Evolutionary conservation across 768 basidiomycete genomes (phyloP).

Genomic region (Collybiopsis confluens): DNA sequence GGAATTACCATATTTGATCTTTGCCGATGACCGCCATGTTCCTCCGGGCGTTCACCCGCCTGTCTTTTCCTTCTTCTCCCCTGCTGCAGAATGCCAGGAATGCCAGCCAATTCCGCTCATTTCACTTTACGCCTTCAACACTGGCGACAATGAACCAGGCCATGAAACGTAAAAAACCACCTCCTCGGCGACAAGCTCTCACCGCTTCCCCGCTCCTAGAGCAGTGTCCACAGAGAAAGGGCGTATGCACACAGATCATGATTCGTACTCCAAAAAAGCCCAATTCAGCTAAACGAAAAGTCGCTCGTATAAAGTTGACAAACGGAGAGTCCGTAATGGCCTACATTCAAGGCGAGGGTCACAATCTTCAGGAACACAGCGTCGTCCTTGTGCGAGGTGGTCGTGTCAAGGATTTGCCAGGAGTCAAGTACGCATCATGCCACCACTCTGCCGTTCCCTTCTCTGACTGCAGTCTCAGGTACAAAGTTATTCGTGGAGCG

Average conservation of each 20-base stretch:
- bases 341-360: constrained; percentile 96
- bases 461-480: constrained; percentile 43
- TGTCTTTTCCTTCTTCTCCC: neutral
- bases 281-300: constrained; percentile 97
- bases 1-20: neutral
- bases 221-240: constrained; percentile 81
- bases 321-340: constrained; percentile 88
- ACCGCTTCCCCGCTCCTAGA: constrained; percentile 80
- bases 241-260: constrained; percentile 79
- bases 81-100: neutral
- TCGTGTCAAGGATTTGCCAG: constrained; percentile 94
- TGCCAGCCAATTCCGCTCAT: constrained; percentile 37
- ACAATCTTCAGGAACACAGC: constrained; percentile 96
- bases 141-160: constrained; percentile 82
- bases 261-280: constrained; percentile 93
- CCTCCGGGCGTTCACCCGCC: neutral
- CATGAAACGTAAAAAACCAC: constrained; percentile 68
- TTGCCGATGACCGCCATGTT: constrained; percentile 4
- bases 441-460: neutral
- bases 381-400: constrained; percentile 95
- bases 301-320: constrained; percentile 87
- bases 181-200: constrained; percentile 38
- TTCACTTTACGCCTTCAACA: constrained; percentile 59
- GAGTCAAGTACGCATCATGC: constrained; percentile 72
- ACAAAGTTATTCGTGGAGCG: constrained; percentile 92